phyloP scores from a whole-genome alignment of 1,284 basidiomycete species.

The Agaricales sp. region DNA sequence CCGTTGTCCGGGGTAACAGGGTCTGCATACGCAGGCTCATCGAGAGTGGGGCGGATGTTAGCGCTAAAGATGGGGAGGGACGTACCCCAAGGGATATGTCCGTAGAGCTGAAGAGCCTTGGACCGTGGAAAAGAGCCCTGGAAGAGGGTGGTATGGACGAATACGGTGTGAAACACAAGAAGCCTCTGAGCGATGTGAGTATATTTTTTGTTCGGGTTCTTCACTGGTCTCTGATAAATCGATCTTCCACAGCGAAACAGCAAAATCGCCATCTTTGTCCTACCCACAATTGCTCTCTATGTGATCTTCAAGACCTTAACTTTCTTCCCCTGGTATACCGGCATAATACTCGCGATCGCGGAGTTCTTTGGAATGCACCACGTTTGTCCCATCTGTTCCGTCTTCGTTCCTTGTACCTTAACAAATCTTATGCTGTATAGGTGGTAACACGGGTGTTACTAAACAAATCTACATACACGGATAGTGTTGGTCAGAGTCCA shows the following conservation, averaged over 20 bases:
- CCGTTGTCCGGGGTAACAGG: constrained; percentile 92
- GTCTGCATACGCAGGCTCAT: constrained; percentile 79
- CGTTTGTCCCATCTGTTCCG: constrained; percentile 33
- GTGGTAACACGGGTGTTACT: constrained; percentile 77
- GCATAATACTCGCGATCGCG: constrained; percentile 70
- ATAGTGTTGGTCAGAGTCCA: constrained; percentile 69
- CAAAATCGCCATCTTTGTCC: constrained; percentile 67
- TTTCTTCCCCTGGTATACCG: constrained; percentile 85
- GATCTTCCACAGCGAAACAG: constrained; percentile 66
- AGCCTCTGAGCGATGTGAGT: constrained; percentile 62
- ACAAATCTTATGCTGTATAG: constrained; percentile 24
- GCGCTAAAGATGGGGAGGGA: constrained; percentile 74
- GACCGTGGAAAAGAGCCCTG: constrained; percentile 81
- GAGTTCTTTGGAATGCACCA: constrained; percentile 92
- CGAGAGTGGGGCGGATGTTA: constrained; percentile 78
- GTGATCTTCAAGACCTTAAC: constrained; percentile 78
- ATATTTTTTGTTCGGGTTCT: constrained; percentile 4
- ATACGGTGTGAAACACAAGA: constrained; percentile 59
- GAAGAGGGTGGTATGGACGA: constrained; percentile 79
- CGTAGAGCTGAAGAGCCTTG: constrained; percentile 81
- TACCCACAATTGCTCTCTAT: constrained; percentile 75
- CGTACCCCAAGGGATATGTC: constrained; percentile 95
- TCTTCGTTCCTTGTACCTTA: constrained; percentile 2
- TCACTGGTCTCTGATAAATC: constrained; percentile 6
- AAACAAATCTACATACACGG: constrained; percentile 68